Conservation (phyloP, 1,284 basidiomycete species). For the Naganishia albida region DNA sequence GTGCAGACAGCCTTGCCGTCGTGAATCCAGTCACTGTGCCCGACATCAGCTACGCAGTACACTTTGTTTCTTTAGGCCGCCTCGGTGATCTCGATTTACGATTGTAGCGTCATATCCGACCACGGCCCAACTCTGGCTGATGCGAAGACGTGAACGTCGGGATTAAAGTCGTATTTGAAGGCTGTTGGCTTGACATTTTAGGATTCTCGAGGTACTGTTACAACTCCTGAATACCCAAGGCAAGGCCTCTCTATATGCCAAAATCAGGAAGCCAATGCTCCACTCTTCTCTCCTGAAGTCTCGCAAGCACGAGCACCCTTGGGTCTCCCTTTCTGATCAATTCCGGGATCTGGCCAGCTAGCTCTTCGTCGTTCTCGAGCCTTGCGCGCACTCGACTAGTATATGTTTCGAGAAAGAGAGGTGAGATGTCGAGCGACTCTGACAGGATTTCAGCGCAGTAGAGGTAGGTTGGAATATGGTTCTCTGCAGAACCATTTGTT, state of each 20-base stretch:
- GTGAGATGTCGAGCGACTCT: constrained; percentile 48
- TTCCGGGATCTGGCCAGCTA: constrained; percentile 3
- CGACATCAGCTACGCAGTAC: too few relatives aligned
- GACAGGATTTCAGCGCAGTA: constrained; percentile 45
- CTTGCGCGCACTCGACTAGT: constrained; percentile 41
- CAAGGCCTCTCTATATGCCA: neutral
- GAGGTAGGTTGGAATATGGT: constrained; percentile 47
- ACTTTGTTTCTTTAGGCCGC: too few relatives aligned
- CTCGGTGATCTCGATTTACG: too few relatives aligned
- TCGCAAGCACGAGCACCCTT: constrained; percentile 11
- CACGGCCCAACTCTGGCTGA: too few relatives aligned
- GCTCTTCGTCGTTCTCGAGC: constrained; percentile 28
- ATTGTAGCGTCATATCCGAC: too few relatives aligned
- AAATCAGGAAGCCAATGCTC: constrained; percentile 32
- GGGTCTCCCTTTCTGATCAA: constrained; percentile 4
- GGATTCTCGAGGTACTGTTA: too few relatives aligned
- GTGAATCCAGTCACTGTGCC: too few relatives aligned
- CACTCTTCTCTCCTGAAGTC: constrained; percentile 15
- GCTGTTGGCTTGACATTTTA: too few relatives aligned
- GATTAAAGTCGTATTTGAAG: too few relatives aligned
- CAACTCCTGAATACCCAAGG: neutral
- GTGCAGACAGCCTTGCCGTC: too few relatives aligned
- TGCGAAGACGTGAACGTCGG: too few relatives aligned
- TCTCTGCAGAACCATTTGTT: constrained; percentile 37
- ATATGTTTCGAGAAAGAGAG: constrained; percentile 45